Conservation (phyloP, 805 yeast genomes). For the Teunomyces cretensis region DNA sequence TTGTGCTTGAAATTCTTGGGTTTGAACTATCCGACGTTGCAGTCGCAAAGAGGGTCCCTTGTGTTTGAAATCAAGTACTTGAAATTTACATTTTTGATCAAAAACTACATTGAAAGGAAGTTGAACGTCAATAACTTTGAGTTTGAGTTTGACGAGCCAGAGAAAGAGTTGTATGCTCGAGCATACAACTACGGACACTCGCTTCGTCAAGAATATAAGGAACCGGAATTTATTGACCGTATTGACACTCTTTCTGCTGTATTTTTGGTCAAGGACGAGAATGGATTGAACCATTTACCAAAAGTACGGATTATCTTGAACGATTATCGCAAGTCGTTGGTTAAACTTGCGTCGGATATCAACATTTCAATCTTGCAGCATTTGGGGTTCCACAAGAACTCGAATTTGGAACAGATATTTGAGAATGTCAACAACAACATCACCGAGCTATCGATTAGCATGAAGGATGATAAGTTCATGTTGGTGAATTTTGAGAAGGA, state of each 20-base stretch:
- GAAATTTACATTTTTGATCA: slow-evolving; percentile 23
- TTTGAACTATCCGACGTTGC: slow-evolving; percentile 20
- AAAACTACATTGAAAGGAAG: slow-evolving; percentile 18
- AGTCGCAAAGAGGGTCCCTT: slow-evolving; percentile 5
- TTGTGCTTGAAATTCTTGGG: slow-evolving; percentile 39
- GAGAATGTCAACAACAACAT: slow-evolving; percentile 31
- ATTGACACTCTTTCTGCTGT: slow-evolving; percentile 23
- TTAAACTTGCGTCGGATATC: slow-evolving; percentile 19
- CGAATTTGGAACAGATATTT: slow-evolving; percentile 33
- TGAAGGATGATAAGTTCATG: slow-evolving; percentile 33
- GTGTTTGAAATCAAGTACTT: slow-evolving; percentile 27
- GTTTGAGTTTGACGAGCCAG: slow-evolving; percentile 15
- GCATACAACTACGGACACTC: slow-evolving; percentile 18
- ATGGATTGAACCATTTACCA: slow-evolving; percentile 22
- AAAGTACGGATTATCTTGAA: slow-evolving; percentile 19
- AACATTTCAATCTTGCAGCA: slow-evolving; percentile 24
- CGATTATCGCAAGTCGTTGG: slow-evolving; percentile 18
- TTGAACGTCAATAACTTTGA: slow-evolving; percentile 13
- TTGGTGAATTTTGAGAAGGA: slow-evolving; percentile 39
- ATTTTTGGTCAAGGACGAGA: slow-evolving; percentile 20
- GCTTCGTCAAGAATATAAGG: slow-evolving; percentile 16
- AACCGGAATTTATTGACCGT: slow-evolving; percentile 3
- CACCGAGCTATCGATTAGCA: slow-evolving; percentile 24
- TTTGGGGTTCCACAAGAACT: slow-evolving; percentile 23
- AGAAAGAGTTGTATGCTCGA: slow-evolving; percentile 15